A percentile compares a stretch with the other conserved stretches of the same genome.
phyloP scores from a whole-genome alignment of 2,329 filamentous ascomycete genomes.

The Helotiales sp. region DNA sequence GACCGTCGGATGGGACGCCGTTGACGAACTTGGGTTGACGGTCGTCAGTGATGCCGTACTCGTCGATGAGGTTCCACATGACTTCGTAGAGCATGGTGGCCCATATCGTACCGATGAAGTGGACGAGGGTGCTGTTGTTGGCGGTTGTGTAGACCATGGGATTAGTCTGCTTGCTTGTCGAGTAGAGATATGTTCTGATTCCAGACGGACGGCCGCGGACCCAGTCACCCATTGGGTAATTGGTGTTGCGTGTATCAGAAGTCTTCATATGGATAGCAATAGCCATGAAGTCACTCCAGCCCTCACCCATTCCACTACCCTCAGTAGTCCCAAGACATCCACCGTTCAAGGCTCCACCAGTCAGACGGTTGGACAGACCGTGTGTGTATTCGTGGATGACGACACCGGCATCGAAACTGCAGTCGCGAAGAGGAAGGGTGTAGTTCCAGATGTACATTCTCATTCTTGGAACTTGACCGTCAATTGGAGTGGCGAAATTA shows the following conservation, averaged over 20 bases:
- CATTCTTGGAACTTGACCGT: conserved; percentile 11
- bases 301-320: conserved; percentile 15
- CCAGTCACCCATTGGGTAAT: conserved; percentile 15
- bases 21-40: conserved; percentile 8
- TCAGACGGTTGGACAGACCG: conserved; percentile 13
- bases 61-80: conserved; percentile 15
- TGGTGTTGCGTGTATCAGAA: conserved; percentile 3
- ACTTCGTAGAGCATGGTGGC: conserved; percentile 17
- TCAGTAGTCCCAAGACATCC: conserved; percentile 13
- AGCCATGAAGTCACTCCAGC: conserved; percentile 19
- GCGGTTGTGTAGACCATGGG: conserved; percentile 16
- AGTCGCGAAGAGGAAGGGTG: not conserved
- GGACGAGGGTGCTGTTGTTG: conserved; percentile 9
- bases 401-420: conserved; percentile 13
- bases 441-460: conserved; percentile 16
- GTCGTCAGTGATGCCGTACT: conserved; percentile 1
- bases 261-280: conserved; percentile 13
- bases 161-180: conserved; percentile 12
- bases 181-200: conserved; percentile 17
- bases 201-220: not conserved
- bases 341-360: conserved; percentile 8
- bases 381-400: conserved; percentile 17
- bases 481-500: conserved; percentile 10
- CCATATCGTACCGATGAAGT: conserved; percentile 16
- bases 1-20: conserved; percentile 11